Evolutionary conservation across 2,329 filamentous ascomycete genomes (phyloP), one percentile per base, ranked within the genome.

Genomic region (Pestalotiopsis sp.): DNA sequence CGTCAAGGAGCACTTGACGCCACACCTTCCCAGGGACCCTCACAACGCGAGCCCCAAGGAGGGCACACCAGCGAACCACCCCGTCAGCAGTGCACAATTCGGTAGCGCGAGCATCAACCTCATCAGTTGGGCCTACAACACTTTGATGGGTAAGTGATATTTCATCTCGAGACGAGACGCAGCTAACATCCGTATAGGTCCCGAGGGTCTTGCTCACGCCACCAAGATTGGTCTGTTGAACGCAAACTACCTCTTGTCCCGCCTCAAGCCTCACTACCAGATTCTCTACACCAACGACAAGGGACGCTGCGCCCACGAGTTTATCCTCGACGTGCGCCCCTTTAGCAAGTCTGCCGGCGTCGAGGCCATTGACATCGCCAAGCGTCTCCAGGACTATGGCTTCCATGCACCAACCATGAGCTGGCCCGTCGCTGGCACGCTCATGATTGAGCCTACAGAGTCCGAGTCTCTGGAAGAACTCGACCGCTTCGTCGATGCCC

Each of bases 371-470:
- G 95, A 98, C 78, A 92, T 98, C 72, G 95, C 95, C 77, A 98
- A 98, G 87, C 93, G 95, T 71, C 89, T 98, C 23, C 95, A 98
- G 82, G 95, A 98, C 79, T 98, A 97, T 79, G 95, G 95, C 57
- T 98, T 98, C 89, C 95, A 98, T 81, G 93, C 95, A 1, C 95
- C 95, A 0, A 98, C 95, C 66, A 98, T 98, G 95, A 94, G 91
- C 79, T 98, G 93, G 93, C 95, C 95, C 1, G 94, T 98, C 2
- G 89, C 93, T 66, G 97, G 97, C 82, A 98, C 95, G 0, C 89
- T 98, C 59, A 98, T 98, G 95, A 97, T 98, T 73, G 95, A 98
- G 84, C 95, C 95, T 2, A 98, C 95, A 0, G 95, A 98, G 83
- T 95, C 92, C 14, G 95, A 98, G 85, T 93, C 89, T 81, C 95